phyloP scores from a whole-genome alignment of 768 basidiomycete species.

The Macrocybe gigantea region DNA sequence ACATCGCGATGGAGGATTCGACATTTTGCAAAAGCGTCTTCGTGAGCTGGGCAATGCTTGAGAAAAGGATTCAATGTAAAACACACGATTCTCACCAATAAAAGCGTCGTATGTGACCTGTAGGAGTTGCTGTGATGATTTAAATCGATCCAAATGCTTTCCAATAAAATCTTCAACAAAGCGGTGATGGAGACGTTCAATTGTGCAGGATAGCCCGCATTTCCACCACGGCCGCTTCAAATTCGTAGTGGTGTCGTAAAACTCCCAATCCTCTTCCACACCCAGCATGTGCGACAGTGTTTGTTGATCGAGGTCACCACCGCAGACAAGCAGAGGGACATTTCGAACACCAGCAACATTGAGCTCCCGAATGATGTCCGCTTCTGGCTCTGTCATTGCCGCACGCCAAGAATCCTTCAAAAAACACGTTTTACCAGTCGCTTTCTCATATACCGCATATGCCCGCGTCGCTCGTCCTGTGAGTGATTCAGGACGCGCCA shows the following conservation, averaged over 20 bases:
- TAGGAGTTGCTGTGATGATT: neutral
- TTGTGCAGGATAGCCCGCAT: too few species aligned
- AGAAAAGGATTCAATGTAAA: neutral
- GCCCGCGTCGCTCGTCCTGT: slow-evolving; percentile 2
- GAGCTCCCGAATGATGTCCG: neutral
- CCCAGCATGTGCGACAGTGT: too few species aligned
- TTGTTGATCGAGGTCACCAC: too few species aligned
- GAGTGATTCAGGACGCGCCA: slow-evolving; percentile 1
- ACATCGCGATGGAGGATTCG: slow-evolving; percentile 8
- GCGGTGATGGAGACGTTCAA: slow-evolving; percentile 1
- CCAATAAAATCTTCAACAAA: slow-evolving; percentile 1
- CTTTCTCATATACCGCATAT: neutral
- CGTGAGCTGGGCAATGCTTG: neutral
- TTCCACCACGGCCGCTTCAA: too few species aligned
- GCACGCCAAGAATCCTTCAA: slow-evolving; percentile 6
- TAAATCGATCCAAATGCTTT: neutral
- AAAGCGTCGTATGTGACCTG: slow-evolving; percentile 13
- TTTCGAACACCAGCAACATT: neutral
- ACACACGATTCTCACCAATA: slow-evolving; percentile 10
- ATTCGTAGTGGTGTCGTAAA: too few species aligned
- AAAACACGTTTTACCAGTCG: neutral
- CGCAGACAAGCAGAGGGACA: neutral
- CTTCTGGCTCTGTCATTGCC: neutral
- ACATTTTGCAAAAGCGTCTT: slow-evolving; percentile 5
- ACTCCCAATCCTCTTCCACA: too few species aligned